Evolutionary conservation across 1,284 basidiomycete species (phyloP).

Genomic region (Mycosarcoma maydis): DNA sequence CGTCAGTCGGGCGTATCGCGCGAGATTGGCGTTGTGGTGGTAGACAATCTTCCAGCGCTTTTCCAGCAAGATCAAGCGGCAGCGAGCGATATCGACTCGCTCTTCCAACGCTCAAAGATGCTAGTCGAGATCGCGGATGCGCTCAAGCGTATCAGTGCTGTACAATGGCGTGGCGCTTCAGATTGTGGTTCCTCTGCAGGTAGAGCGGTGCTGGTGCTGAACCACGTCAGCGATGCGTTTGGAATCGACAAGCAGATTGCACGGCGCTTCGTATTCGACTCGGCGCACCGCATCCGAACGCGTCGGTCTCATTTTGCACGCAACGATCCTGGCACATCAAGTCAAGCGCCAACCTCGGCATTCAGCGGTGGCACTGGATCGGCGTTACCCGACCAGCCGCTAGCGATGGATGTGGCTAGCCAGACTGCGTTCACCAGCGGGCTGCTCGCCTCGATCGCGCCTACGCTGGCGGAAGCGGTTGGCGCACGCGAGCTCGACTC

Average conservation of each 20-base stretch:
- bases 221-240: slow-evolving; percentile 60
- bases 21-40: slow-evolving; percentile 36
- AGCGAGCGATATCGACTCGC: slow-evolving; percentile 23
- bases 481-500: not conserved
- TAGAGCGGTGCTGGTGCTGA: slow-evolving; percentile 44
- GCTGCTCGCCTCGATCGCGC: slow-evolving; percentile 27
- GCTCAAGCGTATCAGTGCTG: slow-evolving; percentile 33
- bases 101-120: slow-evolving; percentile 30
- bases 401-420: slow-evolving; percentile 13
- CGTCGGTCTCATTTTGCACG: not conserved
- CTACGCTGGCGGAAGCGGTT: slow-evolving; percentile 21
- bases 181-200: not conserved
- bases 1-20: not conserved
- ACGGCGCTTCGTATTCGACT: slow-evolving; percentile 26
- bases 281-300: slow-evolving; percentile 8
- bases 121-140: slow-evolving; percentile 42
- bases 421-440: slow-evolving; percentile 36
- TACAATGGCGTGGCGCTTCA: not conserved
- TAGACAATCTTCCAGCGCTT: slow-evolving; percentile 54
- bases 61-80: slow-evolving; percentile 51
- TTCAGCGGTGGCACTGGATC: not conserved
- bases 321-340: not conserved
- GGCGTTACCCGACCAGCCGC: slow-evolving; percentile 11
- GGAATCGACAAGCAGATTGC: slow-evolving; percentile 39
- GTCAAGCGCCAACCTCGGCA: not conserved